A percentile compares a stretch with the other conserved stretches of the same genome.
Evolutionary conservation across 129 eudicot species (phyloP).

Genomic region (Saussurea involucrata): DNA sequence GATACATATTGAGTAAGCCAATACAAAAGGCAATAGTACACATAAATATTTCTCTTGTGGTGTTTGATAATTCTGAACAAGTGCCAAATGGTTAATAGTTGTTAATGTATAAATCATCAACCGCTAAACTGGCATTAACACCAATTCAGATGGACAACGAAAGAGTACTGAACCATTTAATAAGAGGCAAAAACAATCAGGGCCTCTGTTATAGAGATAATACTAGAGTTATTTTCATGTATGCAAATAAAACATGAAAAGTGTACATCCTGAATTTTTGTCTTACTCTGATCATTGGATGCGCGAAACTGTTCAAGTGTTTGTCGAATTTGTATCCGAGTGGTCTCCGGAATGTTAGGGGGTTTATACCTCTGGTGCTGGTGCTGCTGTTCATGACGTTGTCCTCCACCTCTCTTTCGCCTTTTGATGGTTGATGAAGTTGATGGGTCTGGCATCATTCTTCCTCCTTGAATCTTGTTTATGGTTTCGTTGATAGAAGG

Average conservation of each 20-base stretch:
- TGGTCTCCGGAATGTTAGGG: slow-evolving; percentile 30
- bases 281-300: slow-evolving; percentile 46
- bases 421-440: slow-evolving; percentile 23
- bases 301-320: slow-evolving; percentile 47
- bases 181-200: neutral
- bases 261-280: too few species aligned
- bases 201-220: neutral
- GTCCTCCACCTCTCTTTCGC: slow-evolving; percentile 29
- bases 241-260: slow-evolving; percentile 5
- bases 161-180: neutral
- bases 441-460: slow-evolving; percentile 14
- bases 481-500: neutral
- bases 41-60: neutral
- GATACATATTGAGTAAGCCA: neutral
- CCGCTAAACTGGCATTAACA: neutral
- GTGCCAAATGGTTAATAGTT: neutral
- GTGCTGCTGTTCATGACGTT: neutral
- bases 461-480: slow-evolving; percentile 4
- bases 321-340: slow-evolving; percentile 48
- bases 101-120: neutral
- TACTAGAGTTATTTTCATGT: neutral
- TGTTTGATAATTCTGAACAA: neutral
- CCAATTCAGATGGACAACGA: neutral
- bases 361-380: too few species aligned
- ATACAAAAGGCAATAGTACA: neutral